phyloP scores from a whole-genome alignment of 129 eudicot genomes.

The Flaveria ramosissima region DNA sequence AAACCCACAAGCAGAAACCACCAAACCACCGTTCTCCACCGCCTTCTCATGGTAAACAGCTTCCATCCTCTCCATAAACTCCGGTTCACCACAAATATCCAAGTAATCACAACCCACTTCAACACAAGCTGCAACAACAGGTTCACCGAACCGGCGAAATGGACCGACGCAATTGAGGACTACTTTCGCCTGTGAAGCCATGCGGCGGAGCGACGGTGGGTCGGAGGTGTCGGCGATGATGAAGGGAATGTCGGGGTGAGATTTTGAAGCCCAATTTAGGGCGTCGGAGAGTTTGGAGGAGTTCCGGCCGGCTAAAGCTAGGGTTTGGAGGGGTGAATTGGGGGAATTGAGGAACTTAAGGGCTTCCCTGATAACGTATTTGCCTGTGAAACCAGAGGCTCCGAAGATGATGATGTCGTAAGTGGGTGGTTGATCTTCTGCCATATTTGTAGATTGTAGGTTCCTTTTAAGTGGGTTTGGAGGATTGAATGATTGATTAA shows the following conservation, averaged over 20 bases:
- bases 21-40: constrained; percentile 61
- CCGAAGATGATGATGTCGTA: constrained; percentile 85
- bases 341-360: constrained; percentile 70
- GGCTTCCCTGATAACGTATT: constrained; percentile 83
- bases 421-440: constrained; percentile 23
- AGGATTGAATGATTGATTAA: neutral
- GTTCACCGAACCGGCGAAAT: constrained; percentile 73
- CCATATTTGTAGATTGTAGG: constrained; percentile 15
- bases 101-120: constrained; percentile 75
- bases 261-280: constrained; percentile 73
- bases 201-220: constrained; percentile 55
- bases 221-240: constrained; percentile 67
- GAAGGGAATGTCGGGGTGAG: constrained; percentile 55
- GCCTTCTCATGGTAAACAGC: constrained; percentile 61
- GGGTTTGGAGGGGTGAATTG: constrained; percentile 54
- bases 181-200: constrained; percentile 61
- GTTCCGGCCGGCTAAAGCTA: constrained; percentile 91
- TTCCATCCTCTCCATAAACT: constrained; percentile 96
- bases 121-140: constrained; percentile 78
- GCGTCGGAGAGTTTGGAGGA: constrained; percentile 51
- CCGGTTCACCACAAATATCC: constrained; percentile 92
- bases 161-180: constrained; percentile 94
- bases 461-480: neutral
- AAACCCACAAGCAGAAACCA: constrained; percentile 91
- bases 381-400: constrained; percentile 97